Conservation (phyloP, 2,329 filamentous ascomycete genomes). For the Clonostachys rhizophaga region DNA sequence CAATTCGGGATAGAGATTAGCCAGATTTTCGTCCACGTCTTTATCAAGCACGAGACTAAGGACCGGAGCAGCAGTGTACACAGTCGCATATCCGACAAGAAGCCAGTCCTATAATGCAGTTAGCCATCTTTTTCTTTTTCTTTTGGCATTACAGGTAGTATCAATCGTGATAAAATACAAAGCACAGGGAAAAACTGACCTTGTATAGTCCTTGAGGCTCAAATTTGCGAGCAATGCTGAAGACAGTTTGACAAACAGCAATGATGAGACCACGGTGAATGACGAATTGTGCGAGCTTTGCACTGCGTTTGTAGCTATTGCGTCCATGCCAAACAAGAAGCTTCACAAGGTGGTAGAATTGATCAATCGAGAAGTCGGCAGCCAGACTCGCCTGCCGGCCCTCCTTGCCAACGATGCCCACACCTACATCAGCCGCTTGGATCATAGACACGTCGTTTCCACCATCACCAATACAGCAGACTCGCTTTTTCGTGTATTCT, state of each 20-base stretch:
- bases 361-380: slow-evolving; percentile 93
- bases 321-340: slow-evolving; percentile 98
- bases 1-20: slow-evolving; percentile 92
- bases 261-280: slow-evolving; percentile 97
- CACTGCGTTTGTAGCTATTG: slow-evolving; percentile 93
- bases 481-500: slow-evolving; percentile 85
- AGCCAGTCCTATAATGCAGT: slow-evolving; percentile 68
- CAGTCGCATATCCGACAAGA: slow-evolving; percentile 90
- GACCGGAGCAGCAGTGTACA: slow-evolving; percentile 92
- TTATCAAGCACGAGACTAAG: slow-evolving; percentile 91
- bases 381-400: slow-evolving; percentile 91
- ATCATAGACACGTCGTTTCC: slow-evolving; percentile 99
- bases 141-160: too few species aligned
- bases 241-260: slow-evolving; percentile 93
- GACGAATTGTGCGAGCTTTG: slow-evolving; percentile 95
- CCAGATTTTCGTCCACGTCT: slow-evolving; percentile 90
- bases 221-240: slow-evolving; percentile 87
- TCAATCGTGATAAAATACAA: not conserved
- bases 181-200: slow-evolving; percentile 24
- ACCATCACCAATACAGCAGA: slow-evolving; percentile 96
- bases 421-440: slow-evolving; percentile 94
- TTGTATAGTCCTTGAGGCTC: slow-evolving; percentile 93
- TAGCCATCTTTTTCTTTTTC: slow-evolving; percentile 5
- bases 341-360: slow-evolving; percentile 93
- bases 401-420: slow-evolving; percentile 97